phyloP scores from a whole-genome alignment of 2,329 filamentous ascomycete genomes.

The Coniella lustricola region DNA sequence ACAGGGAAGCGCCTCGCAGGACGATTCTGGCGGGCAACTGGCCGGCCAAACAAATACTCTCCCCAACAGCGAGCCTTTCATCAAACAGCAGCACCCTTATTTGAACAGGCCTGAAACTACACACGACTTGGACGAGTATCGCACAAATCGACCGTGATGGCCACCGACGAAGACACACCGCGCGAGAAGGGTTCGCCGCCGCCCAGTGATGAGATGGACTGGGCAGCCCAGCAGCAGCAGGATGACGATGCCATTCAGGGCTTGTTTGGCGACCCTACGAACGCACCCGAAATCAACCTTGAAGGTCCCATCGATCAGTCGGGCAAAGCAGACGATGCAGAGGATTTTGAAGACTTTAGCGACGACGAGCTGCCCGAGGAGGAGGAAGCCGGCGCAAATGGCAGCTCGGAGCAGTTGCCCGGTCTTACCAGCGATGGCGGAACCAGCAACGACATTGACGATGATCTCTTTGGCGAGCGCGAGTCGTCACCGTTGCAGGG shows the following conservation, averaged over 20 bases:
- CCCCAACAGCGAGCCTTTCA: too few species aligned
- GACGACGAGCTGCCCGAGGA: slow-evolving; percentile 86
- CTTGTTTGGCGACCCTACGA: slow-evolving; percentile 30
- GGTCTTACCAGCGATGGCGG: slow-evolving; percentile 53
- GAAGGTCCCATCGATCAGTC: slow-evolving; percentile 49
- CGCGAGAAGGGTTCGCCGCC: slow-evolving; percentile 6
- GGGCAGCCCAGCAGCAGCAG: slow-evolving; percentile 37
- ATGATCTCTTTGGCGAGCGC: slow-evolving; percentile 62
- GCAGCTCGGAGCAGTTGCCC: slow-evolving; percentile 40
- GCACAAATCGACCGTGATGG: neutral
- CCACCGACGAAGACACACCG: slow-evolving; percentile 11
- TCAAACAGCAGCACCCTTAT: neutral
- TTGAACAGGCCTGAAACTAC: too few species aligned
- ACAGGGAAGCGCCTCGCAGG: neutral
- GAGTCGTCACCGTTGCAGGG: slow-evolving; percentile 40
- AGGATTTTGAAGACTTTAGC: slow-evolving; percentile 86
- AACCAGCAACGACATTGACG: slow-evolving; percentile 44
- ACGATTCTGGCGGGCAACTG: too few species aligned
- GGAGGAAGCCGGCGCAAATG: slow-evolving; percentile 46
- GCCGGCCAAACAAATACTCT: too few species aligned
- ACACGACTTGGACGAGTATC: neutral
- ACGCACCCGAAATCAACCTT: slow-evolving; percentile 36
- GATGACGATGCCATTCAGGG: slow-evolving; percentile 42
- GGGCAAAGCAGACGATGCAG: slow-evolving; percentile 85
- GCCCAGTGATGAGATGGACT: slow-evolving; percentile 28